phyloP scores from a whole-genome alignment of 495 filamentous ascomycete genomes.

The Xylona heveae region DNA sequence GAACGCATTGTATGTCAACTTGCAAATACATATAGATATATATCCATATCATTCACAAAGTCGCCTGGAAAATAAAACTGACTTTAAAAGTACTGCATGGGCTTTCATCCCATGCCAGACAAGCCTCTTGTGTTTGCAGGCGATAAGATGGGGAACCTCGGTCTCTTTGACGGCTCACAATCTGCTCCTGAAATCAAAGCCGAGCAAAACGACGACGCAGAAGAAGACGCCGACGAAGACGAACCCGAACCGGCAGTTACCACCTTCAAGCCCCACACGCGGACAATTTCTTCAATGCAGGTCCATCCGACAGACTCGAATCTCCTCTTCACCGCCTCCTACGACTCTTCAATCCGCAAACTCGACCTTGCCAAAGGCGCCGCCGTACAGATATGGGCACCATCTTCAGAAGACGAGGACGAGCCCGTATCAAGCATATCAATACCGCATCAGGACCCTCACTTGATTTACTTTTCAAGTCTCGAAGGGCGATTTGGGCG shows the following conservation, averaged over 20 bases:
- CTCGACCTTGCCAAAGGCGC: constrained; percentile 64
- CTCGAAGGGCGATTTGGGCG: constrained; percentile 60
- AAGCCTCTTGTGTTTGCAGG: constrained; percentile 89
- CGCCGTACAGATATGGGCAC: constrained; percentile 60
- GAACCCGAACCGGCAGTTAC: constrained; percentile 54
- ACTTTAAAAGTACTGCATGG: constrained; percentile 40
- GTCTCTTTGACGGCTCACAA: constrained; percentile 82
- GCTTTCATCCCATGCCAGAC: constrained; percentile 67
- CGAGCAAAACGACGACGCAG: constrained; percentile 25
- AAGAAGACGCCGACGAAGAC: constrained; percentile 40
- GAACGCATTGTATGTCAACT: constrained; percentile 38
- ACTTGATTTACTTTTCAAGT: constrained; percentile 72
- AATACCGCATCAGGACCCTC: constrained; percentile 43
- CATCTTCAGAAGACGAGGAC: constrained; percentile 35
- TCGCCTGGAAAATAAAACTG: background rate
- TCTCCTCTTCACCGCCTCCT: constrained; percentile 64
- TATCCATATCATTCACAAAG: no score
- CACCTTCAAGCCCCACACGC: constrained; percentile 70
- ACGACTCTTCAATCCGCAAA: constrained; percentile 80
- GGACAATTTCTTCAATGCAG: constrained; percentile 69
- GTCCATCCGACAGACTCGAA: constrained; percentile 50
- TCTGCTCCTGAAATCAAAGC: constrained; percentile 25
- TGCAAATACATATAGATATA: background rate
- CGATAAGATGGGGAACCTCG: constrained; percentile 85
- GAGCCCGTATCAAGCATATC: constrained; percentile 66